Conservation (phyloP, 495 filamentous ascomycete species). For the Trichoderma virens region DNA sequence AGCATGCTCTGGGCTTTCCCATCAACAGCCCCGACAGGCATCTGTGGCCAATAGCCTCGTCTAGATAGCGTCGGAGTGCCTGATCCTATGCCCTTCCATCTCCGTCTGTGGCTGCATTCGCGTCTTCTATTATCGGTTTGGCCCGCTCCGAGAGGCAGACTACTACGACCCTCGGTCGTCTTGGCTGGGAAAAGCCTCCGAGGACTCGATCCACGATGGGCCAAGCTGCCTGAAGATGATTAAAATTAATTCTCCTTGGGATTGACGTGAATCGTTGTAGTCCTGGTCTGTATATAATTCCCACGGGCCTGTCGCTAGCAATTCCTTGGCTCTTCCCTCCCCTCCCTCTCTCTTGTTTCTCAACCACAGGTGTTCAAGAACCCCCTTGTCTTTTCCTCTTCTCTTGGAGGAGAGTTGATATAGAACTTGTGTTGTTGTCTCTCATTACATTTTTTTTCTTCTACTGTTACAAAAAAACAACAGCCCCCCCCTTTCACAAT, state of each 20-base stretch:
- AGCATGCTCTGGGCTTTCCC: not conserved
- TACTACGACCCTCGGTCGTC: not conserved
- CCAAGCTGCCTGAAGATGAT: not conserved
- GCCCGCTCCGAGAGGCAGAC: not conserved
- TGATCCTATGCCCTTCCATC: constrained; percentile 4
- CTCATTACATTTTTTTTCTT: not conserved
- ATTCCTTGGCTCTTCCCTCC: not conserved
- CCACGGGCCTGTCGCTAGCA: not conserved
- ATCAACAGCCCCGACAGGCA: not conserved
- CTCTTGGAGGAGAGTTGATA: not conserved
- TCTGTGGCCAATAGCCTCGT: not conserved
- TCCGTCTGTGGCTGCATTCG: constrained; percentile 6
- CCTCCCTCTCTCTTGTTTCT: not conserved
- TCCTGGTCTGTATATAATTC: not conserved
- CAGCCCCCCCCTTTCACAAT: not conserved
- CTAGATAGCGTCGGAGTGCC: not conserved
- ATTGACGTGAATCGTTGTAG: not conserved
- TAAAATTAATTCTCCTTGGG: not conserved
- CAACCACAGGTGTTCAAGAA: constrained; percentile 3
- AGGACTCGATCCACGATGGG: constrained; percentile 1
- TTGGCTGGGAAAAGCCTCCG: constrained; percentile 3
- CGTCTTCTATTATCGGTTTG: not conserved
- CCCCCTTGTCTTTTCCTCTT: constrained; percentile 5
- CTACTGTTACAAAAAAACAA: not conserved
- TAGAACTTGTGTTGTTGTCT: not conserved